Base-by-base conservation (phyloP, 495 filamentous ascomycete genomes). In the Aspergillus nanangensis region DNA sequence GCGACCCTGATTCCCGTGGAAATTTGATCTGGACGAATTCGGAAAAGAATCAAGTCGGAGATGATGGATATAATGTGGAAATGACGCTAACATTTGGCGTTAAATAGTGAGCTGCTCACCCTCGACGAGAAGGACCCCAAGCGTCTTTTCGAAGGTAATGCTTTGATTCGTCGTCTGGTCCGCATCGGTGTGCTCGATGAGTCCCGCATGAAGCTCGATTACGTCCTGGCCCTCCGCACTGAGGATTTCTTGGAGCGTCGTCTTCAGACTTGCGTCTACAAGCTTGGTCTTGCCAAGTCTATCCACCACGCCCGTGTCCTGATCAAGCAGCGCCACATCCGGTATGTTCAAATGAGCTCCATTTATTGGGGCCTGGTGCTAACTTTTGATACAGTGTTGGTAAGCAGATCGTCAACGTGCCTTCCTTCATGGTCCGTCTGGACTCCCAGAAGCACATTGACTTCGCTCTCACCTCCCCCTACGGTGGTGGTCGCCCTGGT, bases 401-500 rank as follows among this genome's bases (percentile, higher is more conserved):
- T 71, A 97, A 97, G 87, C 93, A 98, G 81, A 97, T 98, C 74
- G 93, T 98, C 80, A 98, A 97, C 74, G 93, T 98, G 21, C 93
- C 93, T 41, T 96, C 92, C 25, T 98, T 94, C 85, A 80, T 98
- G 68, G 93, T 98, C 71, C 93, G 93, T 74, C 89, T 98, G 55
- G 93, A 98, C 80, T 96, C 91, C 59, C 93, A 98, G 81, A 98
- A 98, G 86, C 93, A 98, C 85, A 98, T 98, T 63, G 93, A 98
- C 81, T 98, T 98, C 72, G 82, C 93, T 45, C 84, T 98, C 44
- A 93, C 82, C 70, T 96, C 93, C 58, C 94, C 93, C 60, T 96
- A 95, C 66, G 93, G 93, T 76, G 92, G 93, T 69, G 93, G 93
- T 62, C 91, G 93, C 64, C 87, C 88, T 60, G 93, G 93, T 50